Evolutionary conservation across 2,329 filamentous ascomycete genomes (phyloP).

Genomic region (Penicillium crustosum): DNA sequence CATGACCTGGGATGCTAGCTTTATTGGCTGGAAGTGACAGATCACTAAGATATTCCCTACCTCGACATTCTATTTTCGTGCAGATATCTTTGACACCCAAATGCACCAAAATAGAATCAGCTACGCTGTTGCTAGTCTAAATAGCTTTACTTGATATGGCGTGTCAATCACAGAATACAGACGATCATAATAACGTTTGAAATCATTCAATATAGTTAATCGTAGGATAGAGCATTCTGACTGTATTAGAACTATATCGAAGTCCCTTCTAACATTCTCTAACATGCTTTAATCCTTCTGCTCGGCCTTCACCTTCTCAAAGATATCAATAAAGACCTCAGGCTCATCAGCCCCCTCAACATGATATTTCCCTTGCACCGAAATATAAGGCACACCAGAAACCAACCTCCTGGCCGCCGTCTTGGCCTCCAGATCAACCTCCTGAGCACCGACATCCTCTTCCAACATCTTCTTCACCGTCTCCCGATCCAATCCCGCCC

Average conservation of each 20-base stretch:
- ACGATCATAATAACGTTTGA: background rate
- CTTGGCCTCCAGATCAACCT: constrained; percentile 58
- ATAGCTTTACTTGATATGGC: background rate
- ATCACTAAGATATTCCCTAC: background rate
- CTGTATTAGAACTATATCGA: background rate
- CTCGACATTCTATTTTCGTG: background rate
- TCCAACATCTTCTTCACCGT: constrained; percentile 58
- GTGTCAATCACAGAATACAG: background rate
- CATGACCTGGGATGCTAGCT: constrained; percentile 3
- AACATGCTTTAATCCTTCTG: constrained; percentile 11
- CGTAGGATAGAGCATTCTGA: background rate
- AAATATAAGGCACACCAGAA: constrained; percentile 72
- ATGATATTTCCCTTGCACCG: constrained; percentile 66
- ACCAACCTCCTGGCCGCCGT: constrained; percentile 57
- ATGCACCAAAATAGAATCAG: background rate
- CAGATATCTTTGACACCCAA: background rate
- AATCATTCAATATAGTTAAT: background rate
- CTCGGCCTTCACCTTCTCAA: constrained; percentile 59
- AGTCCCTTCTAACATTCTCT: background rate
- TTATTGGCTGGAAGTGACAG: background rate
- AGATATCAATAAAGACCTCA: constrained; percentile 63
- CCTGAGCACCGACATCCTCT: constrained; percentile 56
- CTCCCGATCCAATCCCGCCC: constrained; percentile 54
- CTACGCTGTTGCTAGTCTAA: background rate
- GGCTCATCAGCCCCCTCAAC: constrained; percentile 72